Evolutionary conservation across 192 early-diverging fungal species (phyloP), one percentile per base, ranked within the genome.

Genomic region (Entrophospora sp.): DNA sequence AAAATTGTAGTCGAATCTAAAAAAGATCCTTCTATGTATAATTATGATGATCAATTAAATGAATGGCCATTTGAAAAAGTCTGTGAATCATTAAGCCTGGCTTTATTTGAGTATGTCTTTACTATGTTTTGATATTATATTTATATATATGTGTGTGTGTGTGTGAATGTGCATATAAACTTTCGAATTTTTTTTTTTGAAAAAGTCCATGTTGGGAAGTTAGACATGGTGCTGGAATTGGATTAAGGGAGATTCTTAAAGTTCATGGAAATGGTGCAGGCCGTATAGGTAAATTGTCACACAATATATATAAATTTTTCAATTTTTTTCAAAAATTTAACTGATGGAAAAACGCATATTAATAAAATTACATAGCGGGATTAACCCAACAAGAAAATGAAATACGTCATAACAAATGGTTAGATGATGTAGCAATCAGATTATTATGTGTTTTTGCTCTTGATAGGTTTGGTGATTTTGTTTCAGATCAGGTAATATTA

Each of bases 401-500:
- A 18, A 32, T 31, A 34, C 75, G 81, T 22, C 91, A 99, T 74
- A 77, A 87, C 61, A 75, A 71, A 45, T 94, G 87, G 79, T 75
- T 97, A 4, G 92, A 95, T 64, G 94, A 99, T 73, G 74, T 93
- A 13, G 82, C 86, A 1, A 89, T 95, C 25, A 84, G 93, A 14
- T 76, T 99, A n/a, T 69, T 96, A 27, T 95, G 93, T 67, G 93
- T 99, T 13, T 89, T 99, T 64, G 86, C 90, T 5, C 75, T 97
- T 61, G 97, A 99, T 73, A 82, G 94, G 18, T 99, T 99, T 71
- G 91, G 89, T 5, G 97, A 99, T 77, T 99, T 94, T 75, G 90
- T 94, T 20, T 88, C 90, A 5, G 95, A 97, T 73, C 91, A 93
- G 67, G 75, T 77, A 71, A 8, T n/a, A n/a, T n/a, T n/a, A n/a